phyloP scores from a whole-genome alignment of 495 filamentous ascomycete genomes.

The Talaromyces adpressus region DNA sequence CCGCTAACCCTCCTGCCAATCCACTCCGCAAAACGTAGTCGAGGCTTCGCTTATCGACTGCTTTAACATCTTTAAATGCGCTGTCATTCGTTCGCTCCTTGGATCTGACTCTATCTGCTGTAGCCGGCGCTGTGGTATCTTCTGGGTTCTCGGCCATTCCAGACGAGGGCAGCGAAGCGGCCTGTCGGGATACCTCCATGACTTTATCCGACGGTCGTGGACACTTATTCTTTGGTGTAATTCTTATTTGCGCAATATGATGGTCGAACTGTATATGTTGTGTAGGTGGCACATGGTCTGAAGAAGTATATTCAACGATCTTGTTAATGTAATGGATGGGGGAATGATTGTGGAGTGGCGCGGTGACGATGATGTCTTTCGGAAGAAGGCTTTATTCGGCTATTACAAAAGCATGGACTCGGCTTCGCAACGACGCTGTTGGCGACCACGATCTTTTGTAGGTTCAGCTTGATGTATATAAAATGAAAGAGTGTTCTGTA shows the following conservation, averaged over 20 bases:
- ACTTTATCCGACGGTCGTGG: neutral
- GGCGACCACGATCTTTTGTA: neutral
- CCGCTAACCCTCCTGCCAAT: slow-evolving; percentile 80
- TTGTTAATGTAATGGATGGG: neutral
- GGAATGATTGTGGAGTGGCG: neutral
- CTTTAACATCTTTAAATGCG: slow-evolving; percentile 19
- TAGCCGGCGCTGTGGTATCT: neutral
- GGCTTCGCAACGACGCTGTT: neutral
- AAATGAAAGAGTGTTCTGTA: neutral
- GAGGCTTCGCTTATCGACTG: slow-evolving; percentile 59
- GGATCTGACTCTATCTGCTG: neutral
- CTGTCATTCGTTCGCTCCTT: neutral
- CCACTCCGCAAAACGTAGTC: slow-evolving; percentile 79
- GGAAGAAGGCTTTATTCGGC: slow-evolving; percentile 2
- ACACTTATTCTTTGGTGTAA: neutral
- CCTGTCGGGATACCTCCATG: neutral
- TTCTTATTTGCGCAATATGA: slow-evolving; percentile 3
- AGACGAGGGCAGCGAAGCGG: neutral
- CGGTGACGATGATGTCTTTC: slow-evolving; percentile 4
- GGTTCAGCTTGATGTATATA: neutral
- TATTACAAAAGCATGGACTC: neutral
- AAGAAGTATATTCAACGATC: neutral
- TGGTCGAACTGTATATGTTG: neutral
- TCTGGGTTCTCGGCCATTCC: neutral
- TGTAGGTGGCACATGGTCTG: slow-evolving; percentile 3